Percentiles rank a stretch among this genome's conserved stretches.
Evolutionary conservation across 345 rosid genomes (phyloP).

Genomic region (Moricandia arvensis): DNA sequence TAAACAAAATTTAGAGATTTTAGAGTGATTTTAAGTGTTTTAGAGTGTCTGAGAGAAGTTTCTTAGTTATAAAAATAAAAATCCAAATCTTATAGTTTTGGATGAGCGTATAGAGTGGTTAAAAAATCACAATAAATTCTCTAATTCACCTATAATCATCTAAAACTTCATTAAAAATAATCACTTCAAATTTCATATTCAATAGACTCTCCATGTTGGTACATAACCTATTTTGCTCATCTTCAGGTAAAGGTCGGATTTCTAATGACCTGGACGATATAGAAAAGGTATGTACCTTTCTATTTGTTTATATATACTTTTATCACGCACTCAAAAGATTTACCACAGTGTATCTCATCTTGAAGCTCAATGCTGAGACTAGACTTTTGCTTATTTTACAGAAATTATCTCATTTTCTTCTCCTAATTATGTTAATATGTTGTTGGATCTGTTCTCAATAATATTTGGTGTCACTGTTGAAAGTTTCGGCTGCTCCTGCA

Average conservation of each 20-base stretch:
- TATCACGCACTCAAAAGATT: not conserved
- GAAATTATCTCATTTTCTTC: not conserved
- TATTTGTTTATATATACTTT: not conserved
- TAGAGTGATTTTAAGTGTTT: no score
- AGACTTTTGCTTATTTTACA: not conserved
- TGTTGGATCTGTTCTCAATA: not conserved
- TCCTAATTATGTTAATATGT: not conserved
- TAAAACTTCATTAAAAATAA: no score
- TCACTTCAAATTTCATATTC: no score
- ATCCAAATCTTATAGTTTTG: no score
- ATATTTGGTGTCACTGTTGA: conserved; percentile 8
- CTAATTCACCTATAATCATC: no score
- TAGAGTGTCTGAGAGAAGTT: no score
- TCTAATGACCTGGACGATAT: conserved; percentile 36
- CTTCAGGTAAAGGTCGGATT: conserved; percentile 67
- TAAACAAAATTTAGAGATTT: no score
- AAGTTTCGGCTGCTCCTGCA: conserved; percentile 5
- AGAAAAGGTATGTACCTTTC: conserved; percentile 25
- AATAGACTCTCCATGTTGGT: no score
- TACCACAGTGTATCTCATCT: not conserved
- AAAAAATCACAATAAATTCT: no score
- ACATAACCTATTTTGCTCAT: not conserved
- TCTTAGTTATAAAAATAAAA: no score
- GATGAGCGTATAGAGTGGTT: no score
- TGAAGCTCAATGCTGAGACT: not conserved